phyloP scores from a whole-genome alignment of 768 basidiomycete genomes.

The Lactarius pseudohatsudake region DNA sequence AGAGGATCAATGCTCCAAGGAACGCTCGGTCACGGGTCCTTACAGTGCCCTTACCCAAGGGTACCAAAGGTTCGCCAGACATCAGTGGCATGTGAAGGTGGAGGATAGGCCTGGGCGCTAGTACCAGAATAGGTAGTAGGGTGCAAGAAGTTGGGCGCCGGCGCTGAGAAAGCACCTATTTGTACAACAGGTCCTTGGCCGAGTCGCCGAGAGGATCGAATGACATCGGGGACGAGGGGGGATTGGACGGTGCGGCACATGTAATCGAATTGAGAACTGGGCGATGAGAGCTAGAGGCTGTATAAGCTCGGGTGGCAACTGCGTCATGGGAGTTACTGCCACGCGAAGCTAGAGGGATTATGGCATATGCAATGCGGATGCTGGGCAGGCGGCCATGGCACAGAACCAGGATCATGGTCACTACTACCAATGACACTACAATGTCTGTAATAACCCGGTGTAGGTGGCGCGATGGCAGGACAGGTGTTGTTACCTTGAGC shows the following conservation, averaged over 20 bases:
- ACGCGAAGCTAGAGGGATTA: background rate
- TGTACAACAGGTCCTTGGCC: background rate
- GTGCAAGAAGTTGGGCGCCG: background rate
- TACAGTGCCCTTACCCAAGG: background rate
- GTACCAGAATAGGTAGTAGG: background rate
- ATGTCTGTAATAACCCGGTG: no score
- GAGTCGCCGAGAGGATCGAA: background rate
- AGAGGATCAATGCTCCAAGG: background rate
- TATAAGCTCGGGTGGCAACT: background rate
- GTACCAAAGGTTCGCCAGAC: background rate
- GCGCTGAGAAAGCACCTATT: background rate
- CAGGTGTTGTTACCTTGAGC: background rate
- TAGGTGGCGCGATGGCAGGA: background rate
- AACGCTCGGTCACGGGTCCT: constrained; percentile 9
- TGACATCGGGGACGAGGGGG: background rate
- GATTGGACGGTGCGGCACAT: constrained; percentile 7
- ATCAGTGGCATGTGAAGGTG: constrained; percentile 7
- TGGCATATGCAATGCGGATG: constrained; percentile 4
- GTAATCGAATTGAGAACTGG: background rate
- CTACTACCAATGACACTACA: background rate
- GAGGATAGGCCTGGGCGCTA: background rate
- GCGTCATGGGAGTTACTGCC: constrained; percentile 2
- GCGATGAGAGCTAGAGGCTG: background rate
- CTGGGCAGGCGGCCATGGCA: background rate
- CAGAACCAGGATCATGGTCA: no score